Percentiles rank a stretch among this genome's conserved stretches.
Evolutionary conservation across 1,284 basidiomycete genomes (phyloP).

Genomic region (Sporisorium iseilematis-ciliati): DNA sequence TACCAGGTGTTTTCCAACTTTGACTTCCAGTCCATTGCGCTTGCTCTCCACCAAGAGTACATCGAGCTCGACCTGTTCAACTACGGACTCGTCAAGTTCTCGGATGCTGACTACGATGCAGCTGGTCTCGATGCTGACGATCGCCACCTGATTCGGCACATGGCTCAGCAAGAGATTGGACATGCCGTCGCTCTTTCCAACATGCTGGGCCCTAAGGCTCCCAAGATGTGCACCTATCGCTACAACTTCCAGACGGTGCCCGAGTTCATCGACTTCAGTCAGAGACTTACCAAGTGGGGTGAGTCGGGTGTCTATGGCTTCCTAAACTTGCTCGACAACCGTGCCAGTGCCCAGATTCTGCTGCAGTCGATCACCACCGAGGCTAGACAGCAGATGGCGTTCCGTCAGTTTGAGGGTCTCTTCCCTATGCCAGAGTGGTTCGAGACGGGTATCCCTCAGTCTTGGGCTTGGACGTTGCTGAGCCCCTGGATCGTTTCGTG

Average conservation of each 20-base stretch:
- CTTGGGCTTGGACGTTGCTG: slow-evolving; percentile 63
- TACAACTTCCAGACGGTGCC: slow-evolving; percentile 52
- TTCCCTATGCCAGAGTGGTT: slow-evolving; percentile 57
- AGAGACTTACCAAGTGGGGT: slow-evolving; percentile 56
- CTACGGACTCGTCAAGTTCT: slow-evolving; percentile 55
- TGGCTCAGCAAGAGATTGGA: slow-evolving; percentile 60
- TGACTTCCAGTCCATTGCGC: slow-evolving; percentile 54
- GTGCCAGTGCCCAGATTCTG: slow-evolving; percentile 53
- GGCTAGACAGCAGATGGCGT: slow-evolving; percentile 53
- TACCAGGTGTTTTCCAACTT: slow-evolving; percentile 51
- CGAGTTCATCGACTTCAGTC: slow-evolving; percentile 55
- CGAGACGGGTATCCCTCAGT: slow-evolving; percentile 57
- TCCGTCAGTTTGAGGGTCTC: slow-evolving; percentile 54
- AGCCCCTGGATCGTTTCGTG: slow-evolving; percentile 50
- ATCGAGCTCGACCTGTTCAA: slow-evolving; percentile 64
- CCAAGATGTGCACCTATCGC: slow-evolving; percentile 53
- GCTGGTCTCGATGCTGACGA: slow-evolving; percentile 50
- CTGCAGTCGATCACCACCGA: slow-evolving; percentile 61
- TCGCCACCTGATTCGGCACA: slow-evolving; percentile 48
- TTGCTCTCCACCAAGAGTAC: slow-evolving; percentile 56
- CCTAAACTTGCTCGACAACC: slow-evolving; percentile 54
- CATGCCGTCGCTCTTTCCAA: slow-evolving; percentile 54
- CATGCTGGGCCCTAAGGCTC: slow-evolving; percentile 55
- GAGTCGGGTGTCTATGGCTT: slow-evolving; percentile 60
- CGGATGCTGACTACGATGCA: slow-evolving; percentile 51